Percentiles rank a stretch among this genome's conserved stretches.
Evolutionary conservation across 2,329 filamentous ascomycete species (phyloP).

Genomic region (Ceratocystis papillata): DNA sequence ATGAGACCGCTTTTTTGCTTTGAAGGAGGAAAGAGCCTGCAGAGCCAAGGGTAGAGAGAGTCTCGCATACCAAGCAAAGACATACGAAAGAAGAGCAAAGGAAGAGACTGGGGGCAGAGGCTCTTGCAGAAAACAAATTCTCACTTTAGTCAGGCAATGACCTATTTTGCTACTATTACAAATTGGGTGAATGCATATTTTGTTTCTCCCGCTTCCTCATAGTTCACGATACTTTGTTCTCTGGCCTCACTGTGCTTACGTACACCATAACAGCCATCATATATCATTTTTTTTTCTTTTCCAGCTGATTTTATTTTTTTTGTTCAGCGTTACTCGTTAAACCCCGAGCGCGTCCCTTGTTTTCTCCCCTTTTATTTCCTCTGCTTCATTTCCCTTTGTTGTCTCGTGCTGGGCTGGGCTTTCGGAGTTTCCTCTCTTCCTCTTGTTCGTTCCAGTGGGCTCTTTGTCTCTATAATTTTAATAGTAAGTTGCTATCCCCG

Average conservation of each 20-base stretch:
- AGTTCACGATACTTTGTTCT: conserved; percentile 5
- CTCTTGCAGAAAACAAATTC: background rate
- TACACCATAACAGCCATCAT: background rate
- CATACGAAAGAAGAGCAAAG: background rate
- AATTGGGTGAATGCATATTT: background rate
- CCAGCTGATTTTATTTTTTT: background rate
- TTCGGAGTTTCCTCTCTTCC: conserved; percentile 11
- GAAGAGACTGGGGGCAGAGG: conserved; percentile 1
- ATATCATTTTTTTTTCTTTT: conserved; percentile 5
- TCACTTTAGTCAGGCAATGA: background rate
- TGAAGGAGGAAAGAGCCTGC: background rate
- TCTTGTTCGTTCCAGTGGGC: conserved; percentile 10
- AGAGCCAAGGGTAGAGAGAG: background rate
- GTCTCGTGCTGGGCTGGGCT: conserved; percentile 4
- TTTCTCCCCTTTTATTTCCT: conserved; percentile 14
- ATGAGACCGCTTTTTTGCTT: background rate
- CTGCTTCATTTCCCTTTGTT: conserved; percentile 13
- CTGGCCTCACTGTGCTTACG: background rate
- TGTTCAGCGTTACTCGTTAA: background rate
- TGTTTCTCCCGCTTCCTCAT: background rate
- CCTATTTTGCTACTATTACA: background rate
- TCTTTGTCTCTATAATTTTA: conserved; percentile 4
- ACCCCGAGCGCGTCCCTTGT: conserved; percentile 11
- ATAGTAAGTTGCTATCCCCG: background rate
- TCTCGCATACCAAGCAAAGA: background rate